phyloP scores from a whole-genome alignment of 768 basidiomycete species.

The Hericium coralloides region DNA sequence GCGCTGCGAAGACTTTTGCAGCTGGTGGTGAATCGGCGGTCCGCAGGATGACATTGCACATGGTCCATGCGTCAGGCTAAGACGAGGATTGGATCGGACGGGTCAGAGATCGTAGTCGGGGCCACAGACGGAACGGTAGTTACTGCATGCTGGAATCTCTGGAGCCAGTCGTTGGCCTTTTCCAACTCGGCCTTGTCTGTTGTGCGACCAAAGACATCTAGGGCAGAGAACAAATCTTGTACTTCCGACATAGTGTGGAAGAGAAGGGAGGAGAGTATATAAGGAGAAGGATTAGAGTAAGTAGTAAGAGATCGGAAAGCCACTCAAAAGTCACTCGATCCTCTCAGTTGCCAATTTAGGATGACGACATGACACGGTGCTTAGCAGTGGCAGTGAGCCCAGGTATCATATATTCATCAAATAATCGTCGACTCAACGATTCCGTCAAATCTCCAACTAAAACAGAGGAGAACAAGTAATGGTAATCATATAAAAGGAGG shows the following conservation, averaged over 20 bases:
- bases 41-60: constrained; percentile 85
- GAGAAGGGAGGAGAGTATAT: not conserved
- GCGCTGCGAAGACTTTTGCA: constrained; percentile 90
- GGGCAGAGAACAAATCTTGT: constrained; percentile 63
- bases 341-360: constrained; percentile 4
- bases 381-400: constrained; percentile 1
- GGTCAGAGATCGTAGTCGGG: constrained; percentile 54
- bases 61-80: constrained; percentile 95
- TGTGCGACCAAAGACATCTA: constrained; percentile 71
- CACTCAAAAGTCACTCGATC: not conserved
- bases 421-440: constrained; percentile 1
- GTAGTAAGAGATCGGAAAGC: not conserved
- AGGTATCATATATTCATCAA: constrained; percentile 17
- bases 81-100: constrained; percentile 47
- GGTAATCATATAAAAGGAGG: constrained; percentile 13
- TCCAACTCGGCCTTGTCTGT: constrained; percentile 81
- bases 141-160: constrained; percentile 99
- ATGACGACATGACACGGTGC: not conserved
- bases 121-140: constrained; percentile 70
- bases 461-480: constrained; percentile 10
- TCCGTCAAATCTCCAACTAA: constrained; percentile 4
- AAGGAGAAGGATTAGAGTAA: not conserved
- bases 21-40: constrained; percentile 67
- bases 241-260: constrained; percentile 47
- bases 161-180: constrained; percentile 88